A percentile compares a stretch with the other conserved stretches of the same genome.
Conservation (phyloP, 2,329 filamentous ascomycete species). For the Aspergillus japonicus region DNA sequence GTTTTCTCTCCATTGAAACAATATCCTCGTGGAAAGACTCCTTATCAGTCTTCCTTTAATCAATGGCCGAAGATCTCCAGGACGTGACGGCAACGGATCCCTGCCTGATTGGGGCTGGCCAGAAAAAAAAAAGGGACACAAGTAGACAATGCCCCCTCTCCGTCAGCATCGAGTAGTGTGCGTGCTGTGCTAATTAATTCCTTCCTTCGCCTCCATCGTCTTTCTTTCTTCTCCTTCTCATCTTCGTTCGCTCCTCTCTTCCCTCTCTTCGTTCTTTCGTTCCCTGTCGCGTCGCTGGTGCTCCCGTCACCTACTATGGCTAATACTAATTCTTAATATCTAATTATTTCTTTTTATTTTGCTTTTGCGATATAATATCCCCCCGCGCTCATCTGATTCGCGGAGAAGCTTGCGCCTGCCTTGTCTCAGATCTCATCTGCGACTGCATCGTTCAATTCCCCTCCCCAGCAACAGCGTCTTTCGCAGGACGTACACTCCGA, state of each 20-base stretch:
- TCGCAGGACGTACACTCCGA: slow-evolving; percentile 4
- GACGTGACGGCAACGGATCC: slow-evolving; percentile 13
- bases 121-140: slow-evolving; percentile 1
- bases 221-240: neutral
- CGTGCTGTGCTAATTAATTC: neutral
- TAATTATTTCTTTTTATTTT: slow-evolving; percentile 1
- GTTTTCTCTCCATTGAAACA: neutral
- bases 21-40: neutral
- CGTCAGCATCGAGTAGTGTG: neutral
- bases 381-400: neutral
- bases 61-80: slow-evolving; percentile 12
- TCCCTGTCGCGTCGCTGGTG: neutral
- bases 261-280: neutral
- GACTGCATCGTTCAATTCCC: slow-evolving; percentile 7
- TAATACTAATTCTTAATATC: slow-evolving; percentile 6
- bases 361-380: neutral
- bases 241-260: neutral
- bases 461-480: neutral
- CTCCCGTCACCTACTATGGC: neutral
- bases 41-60: neutral
- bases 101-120: slow-evolving; percentile 14
- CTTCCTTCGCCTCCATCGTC: slow-evolving; percentile 1
- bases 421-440: slow-evolving; percentile 11
- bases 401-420: neutral
- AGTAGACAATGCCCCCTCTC: slow-evolving; percentile 1